These are phyloP conservation scores for Cyberlindnera bimundalis DNA, from an alignment of 805 yeast species.

Conservation along the genomic window DNA sequence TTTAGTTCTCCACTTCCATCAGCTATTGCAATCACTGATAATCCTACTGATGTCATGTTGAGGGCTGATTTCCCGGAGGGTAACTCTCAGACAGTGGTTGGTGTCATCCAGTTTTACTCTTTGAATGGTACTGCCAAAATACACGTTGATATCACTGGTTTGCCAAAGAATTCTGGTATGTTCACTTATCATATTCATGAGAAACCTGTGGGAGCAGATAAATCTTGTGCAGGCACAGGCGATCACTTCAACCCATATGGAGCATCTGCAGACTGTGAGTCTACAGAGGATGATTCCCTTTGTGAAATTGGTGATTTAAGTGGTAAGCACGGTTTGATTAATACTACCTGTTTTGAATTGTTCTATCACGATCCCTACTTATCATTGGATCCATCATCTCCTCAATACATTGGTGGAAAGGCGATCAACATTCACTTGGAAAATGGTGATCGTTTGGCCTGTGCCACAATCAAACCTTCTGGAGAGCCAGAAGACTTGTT, in stretches of 20 bases:
- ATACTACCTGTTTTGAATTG: constrained; percentile 65
- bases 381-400: constrained; percentile 53
- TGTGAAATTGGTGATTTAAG: constrained; percentile 76
- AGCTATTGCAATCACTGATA: constrained; percentile 18
- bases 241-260: constrained; percentile 62
- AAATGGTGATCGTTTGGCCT: constrained; percentile 54
- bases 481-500: constrained; percentile 29
- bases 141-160: constrained; percentile 65
- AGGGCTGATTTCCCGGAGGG: constrained; percentile 32
- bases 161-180: constrained; percentile 65
- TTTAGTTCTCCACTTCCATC: constrained; percentile 2
- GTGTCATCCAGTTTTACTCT: constrained; percentile 58
- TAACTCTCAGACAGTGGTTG: constrained; percentile 37
- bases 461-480: constrained; percentile 48
- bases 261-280: constrained; percentile 52
- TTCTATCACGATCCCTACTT: constrained; percentile 62
- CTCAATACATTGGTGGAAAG: constrained; percentile 57
- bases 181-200: constrained; percentile 70
- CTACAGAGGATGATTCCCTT: constrained; percentile 45
- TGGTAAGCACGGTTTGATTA: constrained; percentile 73
- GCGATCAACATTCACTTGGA: constrained; percentile 54
- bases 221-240: constrained; percentile 53
- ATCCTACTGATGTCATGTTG: constrained; percentile 27
- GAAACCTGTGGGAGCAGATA: constrained; percentile 45
- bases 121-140: constrained; percentile 59